Evolutionary conservation across 768 basidiomycete genomes (phyloP).

Genomic region (Pleurotus cornucopiae): DNA sequence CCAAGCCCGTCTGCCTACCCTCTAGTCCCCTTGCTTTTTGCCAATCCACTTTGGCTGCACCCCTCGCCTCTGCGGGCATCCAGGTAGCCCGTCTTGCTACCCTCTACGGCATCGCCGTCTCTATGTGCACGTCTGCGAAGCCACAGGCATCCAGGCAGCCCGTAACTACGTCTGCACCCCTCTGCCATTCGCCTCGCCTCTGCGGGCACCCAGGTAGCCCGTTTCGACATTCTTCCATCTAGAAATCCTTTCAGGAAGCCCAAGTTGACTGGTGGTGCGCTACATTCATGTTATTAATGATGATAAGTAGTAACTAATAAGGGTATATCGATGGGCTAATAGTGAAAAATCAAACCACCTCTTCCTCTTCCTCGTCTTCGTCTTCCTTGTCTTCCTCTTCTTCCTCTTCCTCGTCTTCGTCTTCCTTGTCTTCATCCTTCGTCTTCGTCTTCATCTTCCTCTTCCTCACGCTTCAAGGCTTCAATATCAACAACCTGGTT

Average conservation of each 20-base stretch:
- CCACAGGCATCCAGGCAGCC: background rate
- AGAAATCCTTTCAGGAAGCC: background rate
- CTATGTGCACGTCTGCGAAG: too few species aligned
- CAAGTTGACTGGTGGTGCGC: background rate
- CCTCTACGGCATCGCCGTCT: background rate
- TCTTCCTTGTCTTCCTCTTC: background rate
- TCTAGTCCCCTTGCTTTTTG: too few species aligned
- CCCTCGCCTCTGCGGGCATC: background rate
- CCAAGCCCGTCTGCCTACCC: background rate
- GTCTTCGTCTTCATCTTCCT: too few species aligned
- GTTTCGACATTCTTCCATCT: background rate
- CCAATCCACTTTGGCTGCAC: too few species aligned
- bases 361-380: background rate
- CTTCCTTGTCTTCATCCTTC: background rate
- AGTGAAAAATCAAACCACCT: background rate
- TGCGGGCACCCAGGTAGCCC: background rate
- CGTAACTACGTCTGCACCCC: background rate
- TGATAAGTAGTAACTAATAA: background rate
- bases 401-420: background rate
- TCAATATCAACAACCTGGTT: too few species aligned
- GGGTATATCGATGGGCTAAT: too few species aligned
- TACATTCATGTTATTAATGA: background rate
- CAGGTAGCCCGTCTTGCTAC: background rate
- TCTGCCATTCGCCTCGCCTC: background rate
- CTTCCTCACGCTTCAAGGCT: too few species aligned